These are phyloP conservation scores for Funneliformis mosseae DNA, from an alignment of 192 early-diverging fungal species.

Conservation along the genomic window DNA sequence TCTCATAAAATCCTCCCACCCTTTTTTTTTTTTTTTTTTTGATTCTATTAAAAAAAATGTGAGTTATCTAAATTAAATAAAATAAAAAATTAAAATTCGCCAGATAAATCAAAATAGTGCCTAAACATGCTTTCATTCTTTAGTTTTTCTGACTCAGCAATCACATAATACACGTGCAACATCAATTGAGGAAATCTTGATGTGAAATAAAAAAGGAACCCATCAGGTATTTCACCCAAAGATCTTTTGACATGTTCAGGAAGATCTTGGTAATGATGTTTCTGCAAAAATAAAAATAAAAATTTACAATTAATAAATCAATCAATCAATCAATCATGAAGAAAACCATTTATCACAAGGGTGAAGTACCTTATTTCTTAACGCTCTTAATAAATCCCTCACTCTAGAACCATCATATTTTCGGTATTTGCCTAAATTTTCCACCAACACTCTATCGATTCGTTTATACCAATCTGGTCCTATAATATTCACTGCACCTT, in stretches of 20 bases:
- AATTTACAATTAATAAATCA: neutral
- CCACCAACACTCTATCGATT: slow-evolving; percentile 70
- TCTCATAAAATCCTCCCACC: too few relatives aligned
- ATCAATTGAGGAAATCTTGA: slow-evolving; percentile 87
- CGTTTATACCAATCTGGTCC: slow-evolving; percentile 76
- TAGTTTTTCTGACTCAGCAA: slow-evolving; percentile 64
- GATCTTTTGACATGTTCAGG: slow-evolving; percentile 71
- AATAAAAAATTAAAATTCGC: slow-evolving; percentile 16
- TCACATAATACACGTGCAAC: slow-evolving; percentile 85
- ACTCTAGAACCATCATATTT: slow-evolving; percentile 87
- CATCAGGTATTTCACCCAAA: slow-evolving; percentile 84
- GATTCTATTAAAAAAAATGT: neutral
- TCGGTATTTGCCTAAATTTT: slow-evolving; percentile 88
- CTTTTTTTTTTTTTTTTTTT: too few relatives aligned
- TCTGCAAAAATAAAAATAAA: slow-evolving; percentile 49
- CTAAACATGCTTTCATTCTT: slow-evolving; percentile 66
- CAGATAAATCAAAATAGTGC: slow-evolving; percentile 62
- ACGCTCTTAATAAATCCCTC: slow-evolving; percentile 84
- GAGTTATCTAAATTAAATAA: too few relatives aligned
- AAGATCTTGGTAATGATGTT: slow-evolving; percentile 97
- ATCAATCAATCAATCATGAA: neutral
- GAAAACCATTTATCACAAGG: neutral
- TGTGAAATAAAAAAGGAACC: slow-evolving; percentile 88
- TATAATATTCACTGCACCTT: slow-evolving; percentile 58
- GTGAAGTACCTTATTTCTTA: slow-evolving; percentile 85